Base-by-base conservation (phyloP, 106 monocot species). In the Dactylorhiza incarnata region DNA sequence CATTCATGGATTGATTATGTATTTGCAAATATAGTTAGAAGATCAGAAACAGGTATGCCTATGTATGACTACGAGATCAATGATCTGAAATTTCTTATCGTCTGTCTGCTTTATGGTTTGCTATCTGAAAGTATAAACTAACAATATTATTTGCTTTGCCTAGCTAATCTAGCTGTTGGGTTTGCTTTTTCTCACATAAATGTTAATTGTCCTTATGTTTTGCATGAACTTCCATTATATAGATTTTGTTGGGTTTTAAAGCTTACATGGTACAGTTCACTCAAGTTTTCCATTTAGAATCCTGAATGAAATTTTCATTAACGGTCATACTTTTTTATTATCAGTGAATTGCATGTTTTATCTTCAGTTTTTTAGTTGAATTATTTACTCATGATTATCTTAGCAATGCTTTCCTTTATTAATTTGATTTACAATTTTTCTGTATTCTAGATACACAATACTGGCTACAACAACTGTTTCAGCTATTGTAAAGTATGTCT, bases 401-500 rank as follows among this genome's bases (percentile, higher is more conserved):
- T n/a, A 29, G 25, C 29, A 65, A 12, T 65, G 10, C 45, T 69
- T 16, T 65, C 10, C 0, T 65, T 25, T 12, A 23, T 65, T 65
- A 65, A 2, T 65, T 26, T 65, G 26, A 65, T 65, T 45, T 20
- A n/a, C 9, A 5, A 12, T 65, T 48, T 26, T 80, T 69, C n/a
- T 71, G 66, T 75, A 69, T 82, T 77, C 45, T 81, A 95, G 92
- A 84, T 95, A 95, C 73, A 88, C 87, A 76, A 95, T 95, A 78
- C 85, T 93, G 51, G 95, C 87, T 71, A 88, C 95, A 68, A 85
- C 92, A 45, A 93, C 90, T 45, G 72, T 95, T 15, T 77, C 92
- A 26, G 89, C 90, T 75, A 89, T 93, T 76, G 78, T 95, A 63
- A 95, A 95, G 78, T 95, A 95, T 84, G 56, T 81, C 73, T 95